These are phyloP conservation scores for Microglena sp. DNA, from an alignment of 139 green algal genomes.

Conservation along the genomic window DNA sequence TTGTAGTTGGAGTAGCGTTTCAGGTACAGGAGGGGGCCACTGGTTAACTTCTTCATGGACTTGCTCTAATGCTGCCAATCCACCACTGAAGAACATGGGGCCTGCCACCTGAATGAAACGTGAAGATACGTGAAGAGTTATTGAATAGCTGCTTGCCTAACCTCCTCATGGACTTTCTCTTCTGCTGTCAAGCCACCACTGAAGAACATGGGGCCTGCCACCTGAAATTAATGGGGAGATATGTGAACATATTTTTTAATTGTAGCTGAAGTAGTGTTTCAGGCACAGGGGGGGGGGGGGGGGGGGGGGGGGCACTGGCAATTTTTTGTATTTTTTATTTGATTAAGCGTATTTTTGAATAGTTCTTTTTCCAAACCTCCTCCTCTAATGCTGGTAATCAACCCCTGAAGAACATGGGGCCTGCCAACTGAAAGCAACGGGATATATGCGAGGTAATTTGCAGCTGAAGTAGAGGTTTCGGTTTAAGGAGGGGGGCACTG, in stretches of 20 bases:
- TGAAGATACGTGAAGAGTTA: conserved; percentile 25
- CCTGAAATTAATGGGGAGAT: background rate
- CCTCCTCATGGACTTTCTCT: too few relatives aligned
- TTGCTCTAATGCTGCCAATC: conserved; percentile 34
- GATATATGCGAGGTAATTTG: conserved; percentile 35
- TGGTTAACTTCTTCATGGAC: conserved; percentile 26
- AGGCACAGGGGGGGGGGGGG: conserved; percentile 21
- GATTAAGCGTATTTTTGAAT: too few relatives aligned
- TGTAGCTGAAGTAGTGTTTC: conserved; percentile 16
- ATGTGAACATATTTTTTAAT: background rate
- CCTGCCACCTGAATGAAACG: conserved; percentile 52
- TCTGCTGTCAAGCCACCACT: conserved; percentile 6
- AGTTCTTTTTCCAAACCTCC: conserved; percentile 26
- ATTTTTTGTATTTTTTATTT: too few relatives aligned
- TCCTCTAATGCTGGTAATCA: conserved; percentile 38
- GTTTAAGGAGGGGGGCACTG: too few relatives aligned
- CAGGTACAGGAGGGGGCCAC: conserved; percentile 32
- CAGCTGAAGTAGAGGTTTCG: too few relatives aligned
- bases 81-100: conserved; percentile 50
- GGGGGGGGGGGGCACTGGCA: too few relatives aligned
- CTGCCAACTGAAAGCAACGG: conserved; percentile 47
- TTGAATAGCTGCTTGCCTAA: conserved; percentile 4
- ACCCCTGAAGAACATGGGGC: conserved; percentile 50
- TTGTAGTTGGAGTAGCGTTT: conserved; percentile 12
- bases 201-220: too few relatives aligned